These are phyloP conservation scores for Fraxinus angustifolia DNA, from an alignment of 305 asterid genomes.

Conservation along the genomic window DNA sequence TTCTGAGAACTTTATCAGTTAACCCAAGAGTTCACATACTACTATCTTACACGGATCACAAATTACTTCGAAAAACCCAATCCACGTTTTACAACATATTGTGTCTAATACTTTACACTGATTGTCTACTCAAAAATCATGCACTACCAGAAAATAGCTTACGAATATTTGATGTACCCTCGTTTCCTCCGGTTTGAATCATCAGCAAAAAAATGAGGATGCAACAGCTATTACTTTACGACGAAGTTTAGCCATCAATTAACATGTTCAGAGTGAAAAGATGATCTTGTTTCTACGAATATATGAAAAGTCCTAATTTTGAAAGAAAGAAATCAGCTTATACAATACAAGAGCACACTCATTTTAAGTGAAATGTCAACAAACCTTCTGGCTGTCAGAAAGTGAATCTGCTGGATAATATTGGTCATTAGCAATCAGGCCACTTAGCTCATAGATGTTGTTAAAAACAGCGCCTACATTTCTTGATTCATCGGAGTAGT, in stretches of 20 bases:
- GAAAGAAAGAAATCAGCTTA: constrained; percentile 10
- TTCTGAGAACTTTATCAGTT: neutral
- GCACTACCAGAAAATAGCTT: neutral
- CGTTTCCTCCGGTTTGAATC: neutral
- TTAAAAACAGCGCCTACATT: constrained; percentile 41
- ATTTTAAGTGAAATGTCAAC: constrained; percentile 6
- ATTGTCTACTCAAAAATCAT: neutral
- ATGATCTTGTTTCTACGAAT: neutral
- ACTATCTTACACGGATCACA: neutral
- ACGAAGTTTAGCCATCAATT: neutral
- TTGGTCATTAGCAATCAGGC: constrained; percentile 52
- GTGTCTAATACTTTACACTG: neutral
- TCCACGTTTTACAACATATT: neutral
- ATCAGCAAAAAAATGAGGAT: neutral
- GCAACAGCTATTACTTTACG: neutral
- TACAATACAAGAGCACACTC: constrained; percentile 2
- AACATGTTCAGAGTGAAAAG: neutral
- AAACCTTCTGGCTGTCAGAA: constrained; percentile 60
- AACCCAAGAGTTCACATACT: neutral
- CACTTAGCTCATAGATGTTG: constrained; percentile 58
- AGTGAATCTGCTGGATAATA: constrained; percentile 52
- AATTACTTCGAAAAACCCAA: neutral
- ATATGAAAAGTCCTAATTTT: neutral
- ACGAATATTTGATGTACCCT: neutral
- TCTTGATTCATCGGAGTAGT: constrained; percentile 45